Evolutionary conservation across 805 yeast genomes (phyloP).

Genomic region (Pichia deserticola): DNA sequence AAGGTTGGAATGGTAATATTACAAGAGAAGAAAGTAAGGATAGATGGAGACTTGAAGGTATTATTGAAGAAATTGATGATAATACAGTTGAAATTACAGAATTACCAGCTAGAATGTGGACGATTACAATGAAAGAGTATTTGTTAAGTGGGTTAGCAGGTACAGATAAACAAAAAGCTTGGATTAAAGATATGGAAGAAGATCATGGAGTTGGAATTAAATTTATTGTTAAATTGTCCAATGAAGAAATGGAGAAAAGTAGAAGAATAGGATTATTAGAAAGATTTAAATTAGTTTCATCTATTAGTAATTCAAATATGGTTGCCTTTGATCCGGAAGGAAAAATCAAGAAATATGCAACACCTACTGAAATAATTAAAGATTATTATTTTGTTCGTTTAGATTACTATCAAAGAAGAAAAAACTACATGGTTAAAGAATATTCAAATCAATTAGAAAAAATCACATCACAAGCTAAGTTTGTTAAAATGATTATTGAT

Average conservation of each 20-base stretch:
- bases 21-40: constrained; percentile 52
- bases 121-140: constrained; percentile 80
- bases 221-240: constrained; percentile 66
- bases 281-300: constrained; percentile 67
- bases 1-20: constrained; percentile 88
- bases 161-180: constrained; percentile 64
- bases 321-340: constrained; percentile 92
- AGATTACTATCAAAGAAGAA: constrained; percentile 85
- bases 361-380: constrained; percentile 65
- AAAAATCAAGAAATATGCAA: constrained; percentile 73
- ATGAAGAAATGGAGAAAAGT: constrained; percentile 80
- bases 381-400: constrained; percentile 84
- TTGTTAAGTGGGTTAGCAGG: constrained; percentile 67
- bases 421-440: constrained; percentile 65
- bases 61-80: constrained; percentile 72
- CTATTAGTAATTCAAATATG: constrained; percentile 76
- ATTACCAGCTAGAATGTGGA: constrained; percentile 90
- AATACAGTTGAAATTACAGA: constrained; percentile 84
- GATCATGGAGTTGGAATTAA: constrained; percentile 80
- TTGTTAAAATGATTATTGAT: constrained; percentile 84
- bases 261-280: constrained; percentile 70
- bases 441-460: constrained; percentile 70
- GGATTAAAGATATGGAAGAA: constrained; percentile 94
- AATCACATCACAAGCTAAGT: constrained; percentile 77
- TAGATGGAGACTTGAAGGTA: constrained; percentile 70